Evolutionary conservation across 2,329 filamentous ascomycete species (phyloP), one percentile per base, ranked within the genome.

Genomic region (Drechslera avenae): DNA sequence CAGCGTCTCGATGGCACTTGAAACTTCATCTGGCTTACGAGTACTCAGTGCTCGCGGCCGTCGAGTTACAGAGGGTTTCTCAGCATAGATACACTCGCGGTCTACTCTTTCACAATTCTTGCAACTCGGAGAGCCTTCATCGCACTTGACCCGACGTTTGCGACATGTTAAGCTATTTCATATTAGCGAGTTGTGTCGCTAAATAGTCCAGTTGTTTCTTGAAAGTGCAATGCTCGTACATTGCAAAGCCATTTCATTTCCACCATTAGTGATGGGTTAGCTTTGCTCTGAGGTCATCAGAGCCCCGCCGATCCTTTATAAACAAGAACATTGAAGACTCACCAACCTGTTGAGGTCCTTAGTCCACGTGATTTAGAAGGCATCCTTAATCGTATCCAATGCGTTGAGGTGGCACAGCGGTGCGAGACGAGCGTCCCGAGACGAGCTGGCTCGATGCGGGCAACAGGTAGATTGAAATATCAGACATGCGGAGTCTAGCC

Each of bases 131-230:
- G 71, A 75, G 26, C 66, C 67, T 62, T 81, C 78, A 50, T 80
- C 78, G 60, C 79, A 81, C 63, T 81, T 81, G 60, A 80, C 78
- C 53, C 79, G 76, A 37, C 79, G 69, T 50, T 74, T 73, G 26
- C 76, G 75, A 57, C 78, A 79, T n/a, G 74, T 75, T 46, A 76
- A 60, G 56, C 74, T 77, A 17, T 28, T 10, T 42, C 9, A 35
- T 3, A 26, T 63, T 18, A 62, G 59, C 35, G 35, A 28, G 26
- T 28, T 13, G 26, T 28, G 26, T 28, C 5, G 10, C 26, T 13
- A 13, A 28, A 28, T 8, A 13, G 12, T 28, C 12, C 7, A 12
- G 9, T 2, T 28, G 26, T 28, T 13, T 5, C 6, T 10, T 28
- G 23, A 28, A 28, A 28, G 4, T 28, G 5, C 8, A 28, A 8